Evolutionary conservation across 345 rosid genomes (phyloP).

Genomic region (Crucihimalaya himalaica): DNA sequence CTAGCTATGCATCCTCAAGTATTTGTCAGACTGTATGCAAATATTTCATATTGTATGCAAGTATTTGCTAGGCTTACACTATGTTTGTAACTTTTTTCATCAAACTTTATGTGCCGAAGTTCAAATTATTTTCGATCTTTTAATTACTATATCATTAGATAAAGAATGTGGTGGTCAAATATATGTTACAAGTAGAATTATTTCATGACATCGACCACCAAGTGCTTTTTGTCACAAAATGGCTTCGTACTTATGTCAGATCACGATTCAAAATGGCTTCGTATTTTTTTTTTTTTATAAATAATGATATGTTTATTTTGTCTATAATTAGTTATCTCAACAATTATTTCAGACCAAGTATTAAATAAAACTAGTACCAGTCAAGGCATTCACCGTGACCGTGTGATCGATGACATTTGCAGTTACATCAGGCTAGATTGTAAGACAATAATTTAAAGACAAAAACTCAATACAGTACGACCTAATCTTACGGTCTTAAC

Average conservation of each 20-base stretch:
- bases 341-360: background rate
- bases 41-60: background rate
- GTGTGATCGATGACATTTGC: conserved; percentile 21
- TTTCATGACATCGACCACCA: background rate
- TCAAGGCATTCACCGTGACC: conserved; percentile 22
- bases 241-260: background rate
- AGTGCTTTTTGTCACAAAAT: background rate
- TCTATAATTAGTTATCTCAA: background rate
- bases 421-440: background rate
- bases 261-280: background rate
- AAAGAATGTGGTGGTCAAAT: background rate
- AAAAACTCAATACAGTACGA: conserved; percentile 14
- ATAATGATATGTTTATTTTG: no score
- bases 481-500: conserved; percentile 4
- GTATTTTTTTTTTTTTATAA: no score
- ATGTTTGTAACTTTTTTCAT: background rate
- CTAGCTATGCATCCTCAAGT: conserved; percentile 7
- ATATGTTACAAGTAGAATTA: background rate
- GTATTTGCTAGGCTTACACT: conserved; percentile 10
- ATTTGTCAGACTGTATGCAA: background rate
- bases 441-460: background rate
- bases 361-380: conserved; percentile 11
- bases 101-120: background rate
- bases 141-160: background rate
- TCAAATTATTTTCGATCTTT: background rate